These are phyloP conservation scores for Saccharomycopsis fermentans DNA, from an alignment of 805 yeast genomes.

Conservation along the genomic window DNA sequence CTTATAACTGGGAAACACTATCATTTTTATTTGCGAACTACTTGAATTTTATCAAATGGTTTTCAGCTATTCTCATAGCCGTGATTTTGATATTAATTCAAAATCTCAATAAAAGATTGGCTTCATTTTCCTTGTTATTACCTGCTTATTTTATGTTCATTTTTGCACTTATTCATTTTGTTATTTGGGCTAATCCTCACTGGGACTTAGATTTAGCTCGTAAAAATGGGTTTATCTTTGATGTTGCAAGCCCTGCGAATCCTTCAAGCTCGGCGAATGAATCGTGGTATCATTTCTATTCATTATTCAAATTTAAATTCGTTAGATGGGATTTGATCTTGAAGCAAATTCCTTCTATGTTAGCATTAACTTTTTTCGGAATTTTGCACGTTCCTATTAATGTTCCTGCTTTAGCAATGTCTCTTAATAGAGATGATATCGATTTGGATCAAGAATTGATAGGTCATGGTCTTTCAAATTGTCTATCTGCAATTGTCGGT, in stretches of 20 bases:
- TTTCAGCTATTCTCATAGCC: constrained; percentile 58
- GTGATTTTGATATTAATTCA: constrained; percentile 50
- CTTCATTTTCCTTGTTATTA: constrained; percentile 51
- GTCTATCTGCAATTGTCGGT: constrained; percentile 72
- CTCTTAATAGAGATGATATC: constrained; percentile 68
- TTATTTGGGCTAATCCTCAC: constrained; percentile 55
- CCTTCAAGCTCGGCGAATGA: constrained; percentile 24
- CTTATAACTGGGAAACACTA: constrained; percentile 51
- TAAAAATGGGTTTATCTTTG: constrained; percentile 77
- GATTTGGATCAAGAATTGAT: constrained; percentile 89
- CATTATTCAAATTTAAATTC: constrained; percentile 51
- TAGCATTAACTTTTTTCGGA: constrained; percentile 93
- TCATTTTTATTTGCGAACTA: constrained; percentile 31
- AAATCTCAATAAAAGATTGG: constrained; percentile 37
- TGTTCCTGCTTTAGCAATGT: constrained; percentile 93
- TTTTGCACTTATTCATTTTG: constrained; percentile 56
- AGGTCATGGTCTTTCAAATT: constrained; percentile 90
- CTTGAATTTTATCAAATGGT: constrained; percentile 51
- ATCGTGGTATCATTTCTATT: constrained; percentile 76
- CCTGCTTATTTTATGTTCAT: constrained; percentile 73
- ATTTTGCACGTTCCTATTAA: constrained; percentile 94
- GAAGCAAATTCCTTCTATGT: constrained; percentile 79
- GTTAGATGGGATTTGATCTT: constrained; percentile 70
- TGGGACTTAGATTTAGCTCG: constrained; percentile 56
- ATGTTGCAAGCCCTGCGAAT: constrained; percentile 38